Evolutionary conservation across 805 yeast genomes (phyloP).

Genomic region (Scheffersomyces spartinae): DNA sequence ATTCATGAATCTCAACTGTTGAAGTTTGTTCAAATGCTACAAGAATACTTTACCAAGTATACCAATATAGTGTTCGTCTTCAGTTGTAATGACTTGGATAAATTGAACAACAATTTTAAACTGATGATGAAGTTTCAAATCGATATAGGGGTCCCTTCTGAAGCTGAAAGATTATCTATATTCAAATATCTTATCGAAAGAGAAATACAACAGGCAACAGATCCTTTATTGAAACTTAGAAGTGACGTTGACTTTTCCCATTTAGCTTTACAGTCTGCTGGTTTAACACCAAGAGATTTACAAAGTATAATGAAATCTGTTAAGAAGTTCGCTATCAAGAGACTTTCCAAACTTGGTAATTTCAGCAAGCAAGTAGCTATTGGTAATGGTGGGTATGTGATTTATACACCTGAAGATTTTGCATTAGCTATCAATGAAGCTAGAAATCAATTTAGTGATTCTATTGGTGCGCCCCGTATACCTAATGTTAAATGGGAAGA

Average conservation of each 20-base stretch:
- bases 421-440: conserved; percentile 68
- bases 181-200: conserved; percentile 33
- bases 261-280: conserved; percentile 82
- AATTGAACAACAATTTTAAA: conserved; percentile 53
- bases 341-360: conserved; percentile 27
- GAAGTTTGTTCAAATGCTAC: conserved; percentile 46
- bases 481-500: conserved; percentile 96
- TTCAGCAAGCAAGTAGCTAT: conserved; percentile 22
- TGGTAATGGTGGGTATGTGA: conserved; percentile 46
- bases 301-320: conserved; percentile 59
- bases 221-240: conserved; percentile 8
- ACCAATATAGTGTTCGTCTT: conserved; percentile 39
- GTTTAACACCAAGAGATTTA: conserved; percentile 78
- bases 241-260: conserved; percentile 36
- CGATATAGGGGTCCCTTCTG: conserved; percentile 66
- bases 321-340: conserved; percentile 40
- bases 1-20: conserved; percentile 33
- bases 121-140: conserved; percentile 68
- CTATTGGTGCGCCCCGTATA: conserved; percentile 93
- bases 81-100: conserved; percentile 64
- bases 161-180: conserved; percentile 56
- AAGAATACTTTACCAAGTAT: conserved; percentile 37
- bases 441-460: conserved; percentile 78
- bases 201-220: conserved; percentile 16
- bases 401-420: conserved; percentile 48